Conservation (phyloP, 495 filamentous ascomycete genomes). For the Aspergillus asperescens region DNA sequence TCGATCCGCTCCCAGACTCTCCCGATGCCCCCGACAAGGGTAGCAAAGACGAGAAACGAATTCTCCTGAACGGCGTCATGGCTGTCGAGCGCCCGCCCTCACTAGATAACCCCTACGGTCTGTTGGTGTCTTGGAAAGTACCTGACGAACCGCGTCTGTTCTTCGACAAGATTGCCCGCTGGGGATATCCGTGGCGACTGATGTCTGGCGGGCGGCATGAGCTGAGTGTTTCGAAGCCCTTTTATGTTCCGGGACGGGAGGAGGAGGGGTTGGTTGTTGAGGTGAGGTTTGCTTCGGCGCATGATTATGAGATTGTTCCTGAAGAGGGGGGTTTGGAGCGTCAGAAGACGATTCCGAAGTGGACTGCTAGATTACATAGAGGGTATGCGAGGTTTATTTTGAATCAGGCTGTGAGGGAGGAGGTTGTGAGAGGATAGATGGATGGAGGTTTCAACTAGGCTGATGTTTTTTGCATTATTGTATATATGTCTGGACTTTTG, state of each 20-base stretch:
- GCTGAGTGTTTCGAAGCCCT: slow-evolving; percentile 30
- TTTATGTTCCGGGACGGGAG: slow-evolving; percentile 6
- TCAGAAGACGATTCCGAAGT: slow-evolving; percentile 30
- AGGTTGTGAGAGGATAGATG: too few species aligned
- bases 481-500: too few species aligned
- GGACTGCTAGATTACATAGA: slow-evolving; percentile 26
- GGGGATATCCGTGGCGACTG: slow-evolving; percentile 35
- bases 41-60: neutral
- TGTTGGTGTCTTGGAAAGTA: slow-evolving; percentile 26
- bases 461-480: too few species aligned
- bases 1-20: too few species aligned
- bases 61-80: slow-evolving; percentile 22
- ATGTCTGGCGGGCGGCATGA: slow-evolving; percentile 34
- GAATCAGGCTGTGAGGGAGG: slow-evolving; percentile 21
- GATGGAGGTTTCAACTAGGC: too few species aligned
- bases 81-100: slow-evolving; percentile 17
- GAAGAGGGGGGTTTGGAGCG: slow-evolving; percentile 15
- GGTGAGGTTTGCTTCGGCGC: slow-evolving; percentile 29
- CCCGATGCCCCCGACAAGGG: too few species aligned
- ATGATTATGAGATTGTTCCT: slow-evolving; percentile 30
- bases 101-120: slow-evolving; percentile 10
- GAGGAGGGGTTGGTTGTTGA: slow-evolving; percentile 20
- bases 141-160: slow-evolving; percentile 21
- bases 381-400: slow-evolving; percentile 27
- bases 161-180: slow-evolving; percentile 28